Base-by-base conservation (phyloP, 148 eudicot genomes). In the Fagopyrum esculentum region DNA sequence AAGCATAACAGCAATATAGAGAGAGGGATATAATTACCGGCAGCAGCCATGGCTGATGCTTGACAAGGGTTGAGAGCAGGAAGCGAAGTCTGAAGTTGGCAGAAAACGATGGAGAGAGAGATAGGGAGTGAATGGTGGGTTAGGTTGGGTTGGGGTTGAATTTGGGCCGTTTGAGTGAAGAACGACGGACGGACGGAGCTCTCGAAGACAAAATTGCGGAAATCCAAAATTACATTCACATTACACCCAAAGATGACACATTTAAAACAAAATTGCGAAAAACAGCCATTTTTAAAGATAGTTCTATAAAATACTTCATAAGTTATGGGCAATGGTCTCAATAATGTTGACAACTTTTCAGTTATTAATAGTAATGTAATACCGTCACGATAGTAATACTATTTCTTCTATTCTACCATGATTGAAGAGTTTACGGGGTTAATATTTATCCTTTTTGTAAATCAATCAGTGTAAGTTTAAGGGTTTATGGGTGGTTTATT, bases 71-170 rank as follows among this genome's bases (percentile, higher is more conserved):
- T 57, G 11, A 19, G 63, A 57, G 30, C 10, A 7, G 22, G 11
- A 17, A 17, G 30, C 63, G 30, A 22, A 57, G 22, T 30, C n/a
- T 13, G 2, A 64, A 13, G 45, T 13, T 66, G 47, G 71, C 71
- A 9, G 71, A 66, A 29, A 43, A 40, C 71, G 71, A 66, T 46
- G 71, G 71, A 66, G 71, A 35, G 71, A 35, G 40, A 40, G 71
- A 66, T 66, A 66, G 71, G 71, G 54, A 48, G 55, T 35, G 50
- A 19, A 11, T 54, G 68, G 68, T 61, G 40, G 68, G 6, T 35
- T 60, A 19, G 13, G 59, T 26, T 61, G 43, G 68, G 63, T 19
- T 57, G 63, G 63, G 12, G 68, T 61, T 61, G 15, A 9, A 29
- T 61, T 61, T 61, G 68, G 68, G 68, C 68, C 68, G 40, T 35